Evolutionary conservation across 2,329 filamentous ascomycete species (phyloP).

Genomic region (Ceratocystis ficicola): DNA sequence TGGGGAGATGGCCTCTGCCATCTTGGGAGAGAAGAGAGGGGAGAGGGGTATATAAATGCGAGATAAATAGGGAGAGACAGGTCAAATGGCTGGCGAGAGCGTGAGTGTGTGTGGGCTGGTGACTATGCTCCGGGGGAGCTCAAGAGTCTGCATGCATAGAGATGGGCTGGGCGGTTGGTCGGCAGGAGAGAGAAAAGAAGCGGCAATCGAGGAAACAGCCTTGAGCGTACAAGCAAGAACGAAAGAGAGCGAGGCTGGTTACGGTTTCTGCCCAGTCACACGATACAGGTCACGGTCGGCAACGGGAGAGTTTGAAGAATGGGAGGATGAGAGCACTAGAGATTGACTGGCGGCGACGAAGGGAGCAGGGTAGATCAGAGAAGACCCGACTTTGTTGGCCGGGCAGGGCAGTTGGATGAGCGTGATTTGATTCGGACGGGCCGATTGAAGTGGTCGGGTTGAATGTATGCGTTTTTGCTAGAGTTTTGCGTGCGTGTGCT

Average conservation of each 20-base stretch:
- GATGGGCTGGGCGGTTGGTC: slow-evolving; percentile 5
- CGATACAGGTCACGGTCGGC: too few species aligned
- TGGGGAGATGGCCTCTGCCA: slow-evolving; percentile 29
- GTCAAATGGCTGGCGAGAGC: not conserved
- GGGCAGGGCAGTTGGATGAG: not conserved
- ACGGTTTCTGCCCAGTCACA: not conserved
- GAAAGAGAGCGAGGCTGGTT: not conserved
- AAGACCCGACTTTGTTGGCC: not conserved
- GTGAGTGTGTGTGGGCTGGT: slow-evolving; percentile 5
- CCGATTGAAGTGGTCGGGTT: not conserved
- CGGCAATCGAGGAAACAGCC: too few species aligned
- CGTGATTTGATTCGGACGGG: not conserved
- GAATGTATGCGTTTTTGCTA: not conserved
- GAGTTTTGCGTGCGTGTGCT: not conserved
- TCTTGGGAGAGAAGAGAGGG: slow-evolving; percentile 24
- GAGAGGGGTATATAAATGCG: not conserved
- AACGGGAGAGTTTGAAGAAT: not conserved
- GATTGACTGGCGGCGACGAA: not conserved
- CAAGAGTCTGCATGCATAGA: slow-evolving; percentile 20
- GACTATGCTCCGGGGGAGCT: slow-evolving; percentile 20
- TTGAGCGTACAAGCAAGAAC: too few species aligned
- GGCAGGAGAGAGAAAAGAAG: slow-evolving; percentile 21
- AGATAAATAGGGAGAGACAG: slow-evolving; percentile 3
- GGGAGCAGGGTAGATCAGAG: not conserved
- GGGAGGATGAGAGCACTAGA: not conserved